phyloP scores from a whole-genome alignment of 116 monocot genomes.

The Posidonia oceanica region DNA sequence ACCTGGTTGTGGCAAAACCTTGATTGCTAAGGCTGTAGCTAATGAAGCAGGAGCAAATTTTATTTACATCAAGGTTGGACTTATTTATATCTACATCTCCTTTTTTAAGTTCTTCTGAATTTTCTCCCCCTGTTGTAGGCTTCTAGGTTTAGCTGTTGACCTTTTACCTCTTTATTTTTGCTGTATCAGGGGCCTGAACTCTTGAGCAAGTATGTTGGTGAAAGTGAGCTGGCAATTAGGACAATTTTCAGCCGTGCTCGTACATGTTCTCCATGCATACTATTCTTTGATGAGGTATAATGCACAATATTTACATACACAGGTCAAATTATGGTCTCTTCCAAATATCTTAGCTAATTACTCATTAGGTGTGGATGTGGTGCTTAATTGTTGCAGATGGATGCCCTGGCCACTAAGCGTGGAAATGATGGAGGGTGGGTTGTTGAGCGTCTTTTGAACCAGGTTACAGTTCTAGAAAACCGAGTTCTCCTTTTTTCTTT shows the following conservation, averaged over 20 bases:
- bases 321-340: not conserved
- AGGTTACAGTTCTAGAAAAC: conserved; percentile 28
- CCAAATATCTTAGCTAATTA: not conserved
- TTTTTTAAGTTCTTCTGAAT: not conserved
- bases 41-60: conserved; percentile 92
- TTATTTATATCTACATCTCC: not conserved
- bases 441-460: conserved; percentile 67
- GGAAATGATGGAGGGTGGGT: conserved; percentile 81
- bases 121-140: too few relatives aligned
- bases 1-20: conserved; percentile 98
- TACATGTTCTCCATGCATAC: conserved; percentile 88
- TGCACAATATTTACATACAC: not conserved
- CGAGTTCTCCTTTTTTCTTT: not conserved
- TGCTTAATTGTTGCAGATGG: conserved; percentile 38
- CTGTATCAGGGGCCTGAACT: conserved; percentile 78
- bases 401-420: conserved; percentile 81
- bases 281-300: conserved; percentile 97
- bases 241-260: conserved; percentile 83
- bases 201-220: conserved; percentile 95
- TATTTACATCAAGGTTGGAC: conserved; percentile 84
- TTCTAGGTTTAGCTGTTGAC: too few relatives aligned
- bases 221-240: conserved; percentile 82
- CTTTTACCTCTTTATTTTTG: not conserved
- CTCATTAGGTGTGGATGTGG: not conserved
- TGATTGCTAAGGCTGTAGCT: conserved; percentile 97